Base-by-base conservation (phyloP, 2,329 filamentous ascomycete species). In the Venturia pyrina region DNA sequence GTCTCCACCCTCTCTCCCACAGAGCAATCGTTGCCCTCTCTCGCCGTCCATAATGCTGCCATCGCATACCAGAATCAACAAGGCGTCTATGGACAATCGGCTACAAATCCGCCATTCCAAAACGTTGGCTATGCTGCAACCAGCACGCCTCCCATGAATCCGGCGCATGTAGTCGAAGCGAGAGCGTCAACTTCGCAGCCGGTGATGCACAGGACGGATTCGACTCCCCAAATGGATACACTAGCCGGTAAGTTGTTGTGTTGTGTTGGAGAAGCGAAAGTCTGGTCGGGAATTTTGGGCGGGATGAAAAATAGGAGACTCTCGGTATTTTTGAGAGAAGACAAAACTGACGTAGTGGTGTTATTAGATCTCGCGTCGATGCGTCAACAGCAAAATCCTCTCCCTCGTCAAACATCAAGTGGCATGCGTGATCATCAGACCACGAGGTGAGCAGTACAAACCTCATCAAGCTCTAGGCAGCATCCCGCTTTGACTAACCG, bases 171-270 rank as follows among this genome's bases (percentile, higher is more conserved):
- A 37, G 15, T 59, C 53, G 53, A 59, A 5, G 15, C 32, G 32
- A 59, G 32, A 37, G 32, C 53, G 6, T 34, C 53, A 11, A 2
- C 53, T 37, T 72, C 74, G n/a, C 71, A 74, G 28, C 72, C 70
- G 37, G 60, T 63, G 1, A 62, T 75, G 44, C 75, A 75, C 67
- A 74, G 78, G 8, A 75, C 77, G 50, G 73, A 75, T 0, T 81
- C 79, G 32, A 81, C 77, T 19, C 76, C 78, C 40, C 75, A 78
- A 59, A 80, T 81, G 78, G 79, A 81, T 66, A 77, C 78, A 66
- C 70, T 81, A 66, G 78, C 79, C 71, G 79, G 78, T 80, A 70
- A 17, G 60, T 62, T 44, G 37, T 28, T 62, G 13, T 44, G 37
- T 28, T 62, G 13, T 46, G n/a, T 44, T 28, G 40, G 60, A 28